Percentiles rank a stretch among this genome's conserved stretches.
These are phyloP conservation scores for Nakazawaea sp. DNA, from an alignment of 805 yeast species.

Conservation along the genomic window DNA sequence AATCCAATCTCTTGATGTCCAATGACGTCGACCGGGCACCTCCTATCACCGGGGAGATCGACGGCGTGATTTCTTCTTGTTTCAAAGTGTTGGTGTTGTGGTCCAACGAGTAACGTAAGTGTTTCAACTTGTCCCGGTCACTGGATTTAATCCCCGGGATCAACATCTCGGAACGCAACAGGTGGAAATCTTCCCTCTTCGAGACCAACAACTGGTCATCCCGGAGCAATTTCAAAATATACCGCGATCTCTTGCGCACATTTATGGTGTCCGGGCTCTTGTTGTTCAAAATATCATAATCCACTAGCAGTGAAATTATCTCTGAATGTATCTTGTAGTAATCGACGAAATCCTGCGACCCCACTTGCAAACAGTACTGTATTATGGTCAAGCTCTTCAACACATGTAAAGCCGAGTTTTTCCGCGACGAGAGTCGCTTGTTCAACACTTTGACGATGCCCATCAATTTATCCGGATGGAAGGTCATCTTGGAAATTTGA, in stretches of 20 bases:
- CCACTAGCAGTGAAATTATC: slow-evolving; percentile 19
- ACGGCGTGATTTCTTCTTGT: background rate
- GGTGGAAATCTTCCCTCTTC: slow-evolving; percentile 35
- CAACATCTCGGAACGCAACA: slow-evolving; percentile 33
- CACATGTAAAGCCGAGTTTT: slow-evolving; percentile 29
- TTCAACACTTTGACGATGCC: slow-evolving; percentile 32
- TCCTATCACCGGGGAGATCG: background rate
- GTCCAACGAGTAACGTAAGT: slow-evolving; percentile 9
- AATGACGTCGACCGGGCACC: slow-evolving; percentile 4
- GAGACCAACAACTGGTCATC: slow-evolving; percentile 26
- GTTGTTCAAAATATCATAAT: slow-evolving; percentile 17
- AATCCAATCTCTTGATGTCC: slow-evolving; percentile 8
- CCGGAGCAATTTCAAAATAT: slow-evolving; percentile 23
- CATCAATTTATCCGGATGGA: slow-evolving; percentile 28
- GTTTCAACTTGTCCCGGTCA: background rate
- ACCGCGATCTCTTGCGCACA: slow-evolving; percentile 30
- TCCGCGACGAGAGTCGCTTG: slow-evolving; percentile 28
- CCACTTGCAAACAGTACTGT: slow-evolving; percentile 44
- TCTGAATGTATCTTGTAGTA: slow-evolving; percentile 40
- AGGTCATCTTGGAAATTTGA: slow-evolving; percentile 42
- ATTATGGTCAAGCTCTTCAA: slow-evolving; percentile 48
- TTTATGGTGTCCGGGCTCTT: slow-evolving; percentile 20
- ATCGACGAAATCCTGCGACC: slow-evolving; percentile 40
- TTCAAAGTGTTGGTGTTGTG: slow-evolving; percentile 1
- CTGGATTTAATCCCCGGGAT: slow-evolving; percentile 24